Evolutionary conservation across 495 filamentous ascomycete species (phyloP), one percentile per base, ranked within the genome.

Genomic region (Darksidea phi): DNA sequence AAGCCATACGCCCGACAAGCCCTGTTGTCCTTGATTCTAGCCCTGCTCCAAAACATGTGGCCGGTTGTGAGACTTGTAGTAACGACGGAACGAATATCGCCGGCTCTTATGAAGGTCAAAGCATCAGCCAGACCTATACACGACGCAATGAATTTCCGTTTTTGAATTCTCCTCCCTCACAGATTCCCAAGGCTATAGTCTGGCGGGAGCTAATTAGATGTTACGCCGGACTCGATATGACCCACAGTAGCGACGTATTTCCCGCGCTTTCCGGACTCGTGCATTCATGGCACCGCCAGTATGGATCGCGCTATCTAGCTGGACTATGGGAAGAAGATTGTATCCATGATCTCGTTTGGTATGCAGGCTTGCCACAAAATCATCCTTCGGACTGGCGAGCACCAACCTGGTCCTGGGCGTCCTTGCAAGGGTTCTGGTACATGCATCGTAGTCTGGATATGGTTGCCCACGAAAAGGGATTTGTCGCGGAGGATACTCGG

Each of bases 331-430:
- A 32, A 32, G 10, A 10, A 32, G 4, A 32, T 32, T 32, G 3
- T 32, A 32, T 32, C 28, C 28, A 49, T 5, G 17, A 21, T 15
- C 23, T 49, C 47, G 2, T 25, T 2, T 49, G 47, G 47, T 49
- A 20, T 15, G 23, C 4, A 15, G 6, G 8, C 47, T 2, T 15
- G 6, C 47, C 47, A 4, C 23, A 24, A 2, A 4, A 17, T 23
- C 47, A 18, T 2, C 47, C 23, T 2, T 5, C 2, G 2, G 17
- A 49, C n/a, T 49, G 47, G 47, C 17, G 47, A 25, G 47, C 47
- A 15, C 47, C 47, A 15, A 21, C 47, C 12, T 49, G 47, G 47
- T 49, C 47, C 23, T 49, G 47, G 47, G 47, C 47, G 12, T 49
- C 47, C 23, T 17, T 49, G 23, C 12, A 49, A 17, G 12, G n/a